These are phyloP conservation scores for Pneumocystis oryctolagi DNA, from an alignment of 1,139 yeast genomes.

Conservation along the genomic window DNA sequence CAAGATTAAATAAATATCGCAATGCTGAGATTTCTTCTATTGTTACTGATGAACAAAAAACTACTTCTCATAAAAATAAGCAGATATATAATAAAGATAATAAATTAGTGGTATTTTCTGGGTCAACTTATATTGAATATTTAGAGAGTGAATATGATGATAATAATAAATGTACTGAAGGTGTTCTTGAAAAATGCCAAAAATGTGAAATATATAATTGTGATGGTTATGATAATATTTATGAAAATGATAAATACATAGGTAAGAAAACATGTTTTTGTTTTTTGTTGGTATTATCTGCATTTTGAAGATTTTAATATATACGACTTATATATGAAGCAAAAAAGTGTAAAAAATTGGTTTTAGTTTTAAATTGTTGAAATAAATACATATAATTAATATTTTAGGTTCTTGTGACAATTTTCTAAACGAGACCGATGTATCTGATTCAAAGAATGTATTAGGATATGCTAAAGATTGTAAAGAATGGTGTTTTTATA, in stretches of 20 bases:
- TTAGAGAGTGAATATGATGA: constrained; percentile 5
- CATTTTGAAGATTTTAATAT: not conserved
- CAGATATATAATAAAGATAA: constrained; percentile 1
- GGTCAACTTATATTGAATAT: constrained; percentile 8
- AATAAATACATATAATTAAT: not conserved
- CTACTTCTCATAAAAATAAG: not conserved
- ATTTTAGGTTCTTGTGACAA: not conserved
- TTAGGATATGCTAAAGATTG: not conserved
- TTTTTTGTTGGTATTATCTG: not conserved
- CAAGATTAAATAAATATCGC: constrained; percentile 80
- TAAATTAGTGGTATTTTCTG: constrained; percentile 5
- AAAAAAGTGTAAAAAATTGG: not conserved
- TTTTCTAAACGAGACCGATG: not conserved
- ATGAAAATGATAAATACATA: not conserved
- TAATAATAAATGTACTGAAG: not conserved
- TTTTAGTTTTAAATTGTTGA: not conserved
- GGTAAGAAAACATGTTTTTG: not conserved
- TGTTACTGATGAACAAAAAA: constrained; percentile 27
- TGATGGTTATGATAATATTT: not conserved
- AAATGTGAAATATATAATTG: not conserved
- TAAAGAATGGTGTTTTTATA: not conserved
- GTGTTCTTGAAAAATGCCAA: not conserved
- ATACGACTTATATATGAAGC: not conserved
- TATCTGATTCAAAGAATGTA: not conserved
- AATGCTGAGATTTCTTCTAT: constrained; percentile 50